Evolutionary conservation across 1,139 yeast species (phyloP), one percentile per base, ranked within the genome.

Genomic region (Geotrichum fermentans): DNA sequence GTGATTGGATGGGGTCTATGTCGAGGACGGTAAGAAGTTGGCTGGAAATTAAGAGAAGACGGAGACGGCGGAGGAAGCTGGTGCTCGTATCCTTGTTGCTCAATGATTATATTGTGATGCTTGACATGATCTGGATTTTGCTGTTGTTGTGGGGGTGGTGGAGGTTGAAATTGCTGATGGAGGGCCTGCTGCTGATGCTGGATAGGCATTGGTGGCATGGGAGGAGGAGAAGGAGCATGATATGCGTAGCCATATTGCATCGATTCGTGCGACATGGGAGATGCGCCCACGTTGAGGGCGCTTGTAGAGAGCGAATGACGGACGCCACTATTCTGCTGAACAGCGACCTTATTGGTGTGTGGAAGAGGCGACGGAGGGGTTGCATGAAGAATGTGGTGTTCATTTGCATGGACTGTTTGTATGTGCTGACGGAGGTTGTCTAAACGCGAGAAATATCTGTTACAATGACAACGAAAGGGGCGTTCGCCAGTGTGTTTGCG

Each of bases 401-500:
- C 89, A 64, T 80, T 82, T 29, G 94, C 90, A 64, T 89, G 97
- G n/a, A 89, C 97, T 0, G 96, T 86, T 63, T 88, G 95, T 55
- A 84, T 84, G 67, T 90, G 97, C 67, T 90, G 97, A 51, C 96
- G 77, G 55, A 90, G 73, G 63, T 90, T 90, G 67, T 90, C 97
- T 55, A 88, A 71, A 41, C 97, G 74, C 29, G 92, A 82, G 63
- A 90, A 90, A 61, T 81, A 79, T 59, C 90, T 80, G 37, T 80
- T 74, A 66, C 97, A 90, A 45, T 85, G 85, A 65, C 97, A 90
- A 48, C 87, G 81, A 64, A 88, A 90, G 1, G 97, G 97, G 50
- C 96, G 73, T 65, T 90, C 97, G 40, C 97, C 97, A 1, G 97
- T 90, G 64, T 90, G 97, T 62, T 89, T 90, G 47, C 97, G 72